phyloP scores from a whole-genome alignment of 441 rosid genomes.

The Manihot esculenta region DNA sequence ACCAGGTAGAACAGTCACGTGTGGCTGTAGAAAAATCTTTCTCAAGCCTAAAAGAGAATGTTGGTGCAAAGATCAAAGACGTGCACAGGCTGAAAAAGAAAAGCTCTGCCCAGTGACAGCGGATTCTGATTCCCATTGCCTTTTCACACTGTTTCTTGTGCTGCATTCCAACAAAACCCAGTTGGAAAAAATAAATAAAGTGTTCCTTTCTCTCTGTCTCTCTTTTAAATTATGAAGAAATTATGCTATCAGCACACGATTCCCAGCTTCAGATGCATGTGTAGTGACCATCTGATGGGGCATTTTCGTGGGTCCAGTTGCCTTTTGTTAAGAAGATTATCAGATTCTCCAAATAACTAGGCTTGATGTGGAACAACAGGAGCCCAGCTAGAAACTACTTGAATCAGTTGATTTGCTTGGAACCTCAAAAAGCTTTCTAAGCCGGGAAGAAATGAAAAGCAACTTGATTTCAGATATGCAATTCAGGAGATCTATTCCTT shows the following conservation, averaged over 20 bases:
- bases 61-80: constrained; percentile 18
- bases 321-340: neutral
- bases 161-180: constrained; percentile 14
- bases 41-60: constrained; percentile 24
- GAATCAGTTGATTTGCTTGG: neutral
- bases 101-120: constrained; percentile 17
- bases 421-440: neutral
- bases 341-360: constrained; percentile 10
- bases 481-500: neutral
- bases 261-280: constrained; percentile 8
- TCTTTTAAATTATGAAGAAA: constrained; percentile 19
- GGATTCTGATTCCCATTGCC: constrained; percentile 33
- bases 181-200: neutral
- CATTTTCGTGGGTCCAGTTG: constrained; percentile 13
- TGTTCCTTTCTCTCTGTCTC: neutral
- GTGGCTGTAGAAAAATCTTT: constrained; percentile 17
- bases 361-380: constrained; percentile 19
- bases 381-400: neutral
- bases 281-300: neutral
- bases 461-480: neutral
- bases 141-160: neutral
- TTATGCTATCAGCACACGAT: neutral
- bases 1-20: constrained; percentile 27
- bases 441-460: neutral
- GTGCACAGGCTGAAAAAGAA: neutral